Base-by-base conservation (phyloP, 1,284 basidiomycete genomes). In the Heterobasidion parviporum region DNA sequence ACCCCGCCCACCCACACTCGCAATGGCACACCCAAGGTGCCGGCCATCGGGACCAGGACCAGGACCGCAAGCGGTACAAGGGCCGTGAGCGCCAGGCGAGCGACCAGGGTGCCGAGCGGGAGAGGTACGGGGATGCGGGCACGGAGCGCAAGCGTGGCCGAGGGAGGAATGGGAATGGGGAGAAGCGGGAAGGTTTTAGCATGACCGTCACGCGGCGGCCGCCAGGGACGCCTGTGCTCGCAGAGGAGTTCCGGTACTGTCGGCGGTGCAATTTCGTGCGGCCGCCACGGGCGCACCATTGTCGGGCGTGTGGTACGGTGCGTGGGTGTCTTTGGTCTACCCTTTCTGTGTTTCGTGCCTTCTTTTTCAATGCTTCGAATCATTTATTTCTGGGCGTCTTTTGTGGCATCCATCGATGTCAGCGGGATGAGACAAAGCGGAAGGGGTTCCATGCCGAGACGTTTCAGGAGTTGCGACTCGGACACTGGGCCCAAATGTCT, bases 241-340 rank as follows among this genome's bases (percentile, higher is more conserved):
- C 74, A 5, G 80, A 80, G 20, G 78, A 79, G 53, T 74, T 81
- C 62, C 70, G 85, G 38, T 87, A 84, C 65, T 87, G 86, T 64
- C 56, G 66, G 8, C 70, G 68, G 10, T 85, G 87, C 59, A 71
- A 70, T 12, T 72, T 86, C 33, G 68, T 85, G 43, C 90, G 89
- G 65, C 89, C 89, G 0, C 78, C 79, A 57, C 68, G 89, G 44
- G 72, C 86, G 8, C 90, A 92, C 67, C 89, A 92, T 70, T 93
- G 90, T 71, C 72, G 85, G 15, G 71, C 72, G 26, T 92, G 88
- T 72, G 87, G 83, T 12, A 85, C 79, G 41, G 83, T 85, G 59
- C 62, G 80, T 74, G 26, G 26, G 5, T 26, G 26, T 26, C 26
- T 26, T 5, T 14, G 16, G 5, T 44, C 6, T 44, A 14, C 16